Evolutionary conservation across 78 protist genomes (phyloP), one percentile per base, ranked within the genome.

Genomic region (Chrysochromulina parva): DNA sequence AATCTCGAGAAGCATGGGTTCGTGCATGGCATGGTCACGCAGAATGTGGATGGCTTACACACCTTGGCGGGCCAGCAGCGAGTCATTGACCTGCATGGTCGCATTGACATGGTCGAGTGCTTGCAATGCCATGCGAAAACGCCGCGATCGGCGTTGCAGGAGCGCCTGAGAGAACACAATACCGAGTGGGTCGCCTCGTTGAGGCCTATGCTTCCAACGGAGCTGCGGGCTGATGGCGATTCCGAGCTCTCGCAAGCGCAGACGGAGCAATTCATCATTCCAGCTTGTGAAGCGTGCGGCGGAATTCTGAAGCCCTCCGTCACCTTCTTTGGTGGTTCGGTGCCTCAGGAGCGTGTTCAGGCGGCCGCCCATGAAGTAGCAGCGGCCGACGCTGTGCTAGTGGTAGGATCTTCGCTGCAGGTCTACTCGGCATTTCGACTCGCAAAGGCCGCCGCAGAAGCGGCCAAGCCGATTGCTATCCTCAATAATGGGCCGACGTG

Each of bases 41-140:
- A 74, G 57, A 74, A 74, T n/a, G 84, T 74, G 19, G 84, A 74
- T n/a, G 84, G 84, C 38, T 58, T 74, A 14, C 84, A 74, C 84
- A 14, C 11, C 14, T 13, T 17, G 28, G 84, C 84, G 54, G 84
- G 84, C 53, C 0, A 13, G 19, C 26, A n/a, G 7, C 3, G 16
- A 3, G 84, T 74, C 3, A 6, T 74, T 1, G 84, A 74, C 28
- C 84, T 74, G 14, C 84, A 74, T n/a, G 84, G 84, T 38, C 80
- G 80, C 14, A 38, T 71, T 19, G 80, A 71, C 52, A 19, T 1
- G 52, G 80, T 71, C 20, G 53, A 38, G 50, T 71, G 80, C 80
- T 52, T 71, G 20, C 9, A n/a, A 13, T 71, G 80, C 80, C 53
- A 52, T 19, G 80, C 47, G 48, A 1, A 1, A 14, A 13, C 16